Conservation (phyloP, 805 yeast species). For the Komagataella pseudopastoris region DNA sequence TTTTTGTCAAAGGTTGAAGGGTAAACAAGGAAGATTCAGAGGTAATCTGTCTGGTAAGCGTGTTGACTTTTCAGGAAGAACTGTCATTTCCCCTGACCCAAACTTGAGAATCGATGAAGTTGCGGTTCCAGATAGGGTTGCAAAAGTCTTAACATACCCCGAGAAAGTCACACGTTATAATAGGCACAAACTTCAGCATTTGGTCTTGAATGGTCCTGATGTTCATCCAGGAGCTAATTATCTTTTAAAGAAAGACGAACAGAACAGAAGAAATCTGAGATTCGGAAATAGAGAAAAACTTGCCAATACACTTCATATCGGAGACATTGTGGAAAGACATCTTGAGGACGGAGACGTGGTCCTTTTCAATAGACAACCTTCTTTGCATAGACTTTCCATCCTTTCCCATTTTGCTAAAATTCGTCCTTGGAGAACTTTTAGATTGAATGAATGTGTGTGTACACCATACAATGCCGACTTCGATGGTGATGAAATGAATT, state of each 20-base stretch:
- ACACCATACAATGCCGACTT: constrained; percentile 99
- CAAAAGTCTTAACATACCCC: constrained; percentile 90
- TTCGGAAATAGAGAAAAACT: constrained; percentile 75
- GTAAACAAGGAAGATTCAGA: constrained; percentile 97
- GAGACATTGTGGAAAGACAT: constrained; percentile 94
- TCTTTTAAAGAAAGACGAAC: constrained; percentile 68
- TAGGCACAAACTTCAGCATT: constrained; percentile 55
- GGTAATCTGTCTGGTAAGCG: constrained; percentile 97
- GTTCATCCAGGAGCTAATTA: constrained; percentile 96
- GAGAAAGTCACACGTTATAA: constrained; percentile 89
- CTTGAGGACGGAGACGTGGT: constrained; percentile 96
- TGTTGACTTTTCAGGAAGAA: constrained; percentile 96
- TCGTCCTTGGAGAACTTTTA: constrained; percentile 95
- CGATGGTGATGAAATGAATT: constrained; percentile 98
- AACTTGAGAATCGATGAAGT: constrained; percentile 91
- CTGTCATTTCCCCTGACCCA: constrained; percentile 98
- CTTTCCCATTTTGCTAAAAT: constrained; percentile 91
- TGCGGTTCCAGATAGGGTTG: constrained; percentile 95
- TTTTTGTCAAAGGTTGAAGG: constrained; percentile 92
- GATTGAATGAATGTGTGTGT: constrained; percentile 97
- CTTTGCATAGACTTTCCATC: constrained; percentile 87
- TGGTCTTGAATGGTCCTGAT: constrained; percentile 76
- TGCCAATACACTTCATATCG: constrained; percentile 65
- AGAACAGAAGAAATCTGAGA: constrained; percentile 74
- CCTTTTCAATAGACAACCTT: constrained; percentile 94